A percentile compares a stretch with the other conserved stretches of the same genome.
Evolutionary conservation across 1,139 yeast genomes (phyloP).

Genomic region (Yamadazyma jaroonii): DNA sequence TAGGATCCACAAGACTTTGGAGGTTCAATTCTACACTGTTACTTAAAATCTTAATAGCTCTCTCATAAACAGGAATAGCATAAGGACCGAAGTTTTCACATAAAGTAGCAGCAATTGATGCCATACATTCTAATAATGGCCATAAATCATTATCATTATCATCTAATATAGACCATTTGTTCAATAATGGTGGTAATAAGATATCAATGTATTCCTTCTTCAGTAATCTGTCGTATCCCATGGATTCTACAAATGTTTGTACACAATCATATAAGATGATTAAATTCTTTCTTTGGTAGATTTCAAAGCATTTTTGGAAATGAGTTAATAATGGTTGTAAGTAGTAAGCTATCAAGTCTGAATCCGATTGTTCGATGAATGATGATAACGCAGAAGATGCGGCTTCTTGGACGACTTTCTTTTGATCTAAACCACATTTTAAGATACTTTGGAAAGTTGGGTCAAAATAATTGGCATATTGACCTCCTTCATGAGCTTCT

Average conservation of each 20-base stretch:
- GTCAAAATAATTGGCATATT: conserved; percentile 63
- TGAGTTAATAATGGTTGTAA: conserved; percentile 59
- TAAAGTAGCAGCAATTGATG: conserved; percentile 83
- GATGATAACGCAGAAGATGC: conserved; percentile 87
- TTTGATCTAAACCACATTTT: conserved; percentile 71
- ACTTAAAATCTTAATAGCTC: conserved; percentile 69
- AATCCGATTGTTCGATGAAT: conserved; percentile 74
- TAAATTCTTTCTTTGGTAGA: conserved; percentile 80
- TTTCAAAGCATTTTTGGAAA: conserved; percentile 69
- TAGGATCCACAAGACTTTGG: conserved; percentile 63
- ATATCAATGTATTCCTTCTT: conserved; percentile 56
- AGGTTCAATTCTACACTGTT: conserved; percentile 68
- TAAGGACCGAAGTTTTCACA: conserved; percentile 85
- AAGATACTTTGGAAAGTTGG: conserved; percentile 80
- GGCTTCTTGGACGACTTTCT: conserved; percentile 91
- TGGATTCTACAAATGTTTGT: conserved; percentile 84
- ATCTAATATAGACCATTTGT: conserved; percentile 68
- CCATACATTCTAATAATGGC: conserved; percentile 91
- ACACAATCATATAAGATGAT: conserved; percentile 84
- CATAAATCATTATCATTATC: conserved; percentile 85
- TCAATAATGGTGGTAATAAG: conserved; percentile 76
- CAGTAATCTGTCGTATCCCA: conserved; percentile 55
- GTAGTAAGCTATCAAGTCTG: conserved; percentile 53
- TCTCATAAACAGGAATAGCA: conserved; percentile 83
- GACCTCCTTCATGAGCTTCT: conserved; percentile 60